Conservation (phyloP, 371 early-diverging fungal genomes). For the Amoeboaphelidium protococcarum region DNA sequence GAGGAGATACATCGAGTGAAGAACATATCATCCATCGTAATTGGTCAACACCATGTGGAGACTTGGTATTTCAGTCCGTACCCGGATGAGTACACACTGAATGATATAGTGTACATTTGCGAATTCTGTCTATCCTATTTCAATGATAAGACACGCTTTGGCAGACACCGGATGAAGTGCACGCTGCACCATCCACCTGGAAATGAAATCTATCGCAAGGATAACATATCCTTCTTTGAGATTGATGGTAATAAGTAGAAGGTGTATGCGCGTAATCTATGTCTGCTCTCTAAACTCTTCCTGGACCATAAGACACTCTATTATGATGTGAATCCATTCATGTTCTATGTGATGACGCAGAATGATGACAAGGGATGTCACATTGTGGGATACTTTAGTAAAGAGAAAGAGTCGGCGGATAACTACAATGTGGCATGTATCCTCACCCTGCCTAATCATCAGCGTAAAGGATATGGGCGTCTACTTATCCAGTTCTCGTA, state of each 20-base stretch:
- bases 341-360: conserved; percentile 88
- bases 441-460: conserved; percentile 76
- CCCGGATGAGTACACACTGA: conserved; percentile 70
- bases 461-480: conserved; percentile 94
- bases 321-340: conserved; percentile 97
- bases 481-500: conserved; percentile 91
- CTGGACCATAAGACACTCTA: conserved; percentile 98
- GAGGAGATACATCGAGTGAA: conserved; percentile 29
- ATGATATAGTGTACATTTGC: conserved; percentile 51
- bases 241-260: conserved; percentile 15
- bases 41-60: conserved; percentile 61
- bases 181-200: conserved; percentile 76
- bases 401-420: conserved; percentile 77
- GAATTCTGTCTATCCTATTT: conserved; percentile 94
- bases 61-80: conserved; percentile 97
- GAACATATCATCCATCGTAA: neutral
- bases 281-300: conserved; percentile 91
- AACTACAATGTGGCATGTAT: conserved; percentile 97
- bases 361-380: conserved; percentile 51
- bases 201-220: conserved; percentile 34
- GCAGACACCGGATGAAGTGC: conserved; percentile 53
- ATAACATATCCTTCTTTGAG: conserved; percentile 21
- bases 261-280: conserved; percentile 90
- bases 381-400: conserved; percentile 97
- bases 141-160: conserved; percentile 32